These are phyloP conservation scores for Fusarium torulosum DNA, from an alignment of 2,329 filamentous ascomycete genomes.

Conservation along the genomic window DNA sequence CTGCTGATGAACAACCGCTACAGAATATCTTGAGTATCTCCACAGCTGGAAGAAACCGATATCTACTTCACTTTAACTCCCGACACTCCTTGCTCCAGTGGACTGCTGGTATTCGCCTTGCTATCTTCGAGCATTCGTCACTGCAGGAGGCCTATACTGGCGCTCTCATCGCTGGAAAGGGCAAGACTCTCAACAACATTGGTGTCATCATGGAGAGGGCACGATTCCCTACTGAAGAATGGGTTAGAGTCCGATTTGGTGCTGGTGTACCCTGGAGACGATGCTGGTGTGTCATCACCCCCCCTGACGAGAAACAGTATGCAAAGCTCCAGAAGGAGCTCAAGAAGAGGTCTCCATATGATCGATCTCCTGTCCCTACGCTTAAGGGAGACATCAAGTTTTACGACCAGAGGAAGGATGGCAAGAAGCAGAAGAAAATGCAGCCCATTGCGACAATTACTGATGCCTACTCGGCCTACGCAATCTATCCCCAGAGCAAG, in stretches of 20 bases:
- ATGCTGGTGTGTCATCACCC: slow-evolving; percentile 95
- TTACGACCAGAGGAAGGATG: slow-evolving; percentile 81
- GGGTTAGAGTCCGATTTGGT: slow-evolving; percentile 94
- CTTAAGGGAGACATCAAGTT: slow-evolving; percentile 94
- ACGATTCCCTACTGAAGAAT: slow-evolving; percentile 84
- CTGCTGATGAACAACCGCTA: slow-evolving; percentile 79
- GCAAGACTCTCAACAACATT: slow-evolving; percentile 90
- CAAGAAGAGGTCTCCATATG: slow-evolving; percentile 86
- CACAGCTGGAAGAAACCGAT: slow-evolving; percentile 94
- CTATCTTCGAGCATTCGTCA: slow-evolving; percentile 94
- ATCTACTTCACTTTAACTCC: slow-evolving; percentile 95
- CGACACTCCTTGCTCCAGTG: slow-evolving; percentile 93
- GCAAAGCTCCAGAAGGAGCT: slow-evolving; percentile 84
- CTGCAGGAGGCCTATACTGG: slow-evolving; percentile 97
- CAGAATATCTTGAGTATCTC: slow-evolving; percentile 97
- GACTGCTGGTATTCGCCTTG: slow-evolving; percentile 92
- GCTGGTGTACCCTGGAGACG: slow-evolving; percentile 95
- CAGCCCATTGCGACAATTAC: slow-evolving; percentile 91
- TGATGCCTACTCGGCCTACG: slow-evolving; percentile 91
- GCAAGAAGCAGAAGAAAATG: slow-evolving; percentile 91
- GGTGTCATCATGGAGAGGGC: slow-evolving; percentile 87
- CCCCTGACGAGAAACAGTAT: slow-evolving; percentile 93
- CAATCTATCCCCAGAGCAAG: slow-evolving; percentile 95
- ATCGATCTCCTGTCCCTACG: slow-evolving; percentile 73
- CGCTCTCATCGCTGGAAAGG: slow-evolving; percentile 94